Conservation (phyloP, 2,329 filamentous ascomycete genomes). For the Sphaerostilbella broomeana region DNA sequence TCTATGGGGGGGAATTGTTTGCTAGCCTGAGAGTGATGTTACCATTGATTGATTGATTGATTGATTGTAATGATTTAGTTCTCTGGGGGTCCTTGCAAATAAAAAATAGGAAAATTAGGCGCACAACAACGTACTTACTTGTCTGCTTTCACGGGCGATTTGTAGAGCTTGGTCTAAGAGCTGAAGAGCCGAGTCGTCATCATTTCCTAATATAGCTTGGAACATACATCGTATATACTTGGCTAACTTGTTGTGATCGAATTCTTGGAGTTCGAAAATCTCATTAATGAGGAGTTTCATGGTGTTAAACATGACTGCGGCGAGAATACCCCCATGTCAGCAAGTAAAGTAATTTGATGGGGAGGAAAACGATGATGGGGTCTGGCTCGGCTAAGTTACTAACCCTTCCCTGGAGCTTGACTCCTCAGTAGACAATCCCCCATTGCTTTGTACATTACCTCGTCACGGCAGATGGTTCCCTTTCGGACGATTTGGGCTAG, state of each 20-base stretch:
- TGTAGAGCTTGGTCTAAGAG: slow-evolving; percentile 57
- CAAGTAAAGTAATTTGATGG: too few relatives aligned
- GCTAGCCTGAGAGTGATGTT: slow-evolving; percentile 25
- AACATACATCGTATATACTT: slow-evolving; percentile 77
- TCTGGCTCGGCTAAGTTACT: too few relatives aligned
- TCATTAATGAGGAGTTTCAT: slow-evolving; percentile 65
- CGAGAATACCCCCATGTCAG: slow-evolving; percentile 6
- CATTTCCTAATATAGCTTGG: slow-evolving; percentile 54
- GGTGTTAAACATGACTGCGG: slow-evolving; percentile 41
- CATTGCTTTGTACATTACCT: slow-evolving; percentile 52
- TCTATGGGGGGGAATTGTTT: slow-evolving; percentile 57
- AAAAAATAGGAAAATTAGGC: background rate
- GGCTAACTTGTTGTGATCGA: slow-evolving; percentile 55
- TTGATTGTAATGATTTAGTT: too few relatives aligned
- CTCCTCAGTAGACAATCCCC: slow-evolving; percentile 57
- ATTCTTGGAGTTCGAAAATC: slow-evolving; percentile 51
- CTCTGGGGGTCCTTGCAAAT: too few relatives aligned
- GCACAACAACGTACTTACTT: slow-evolving; percentile 28
- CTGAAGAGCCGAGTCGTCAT: slow-evolving; percentile 49
- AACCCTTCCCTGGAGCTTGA: slow-evolving; percentile 45
- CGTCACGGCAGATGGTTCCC: slow-evolving; percentile 37
- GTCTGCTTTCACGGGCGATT: slow-evolving; percentile 44
- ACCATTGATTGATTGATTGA: slow-evolving; percentile 10
- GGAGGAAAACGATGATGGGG: too few relatives aligned
- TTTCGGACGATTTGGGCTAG: slow-evolving; percentile 54